Evolutionary conservation across 2,329 filamentous ascomycete genomes (phyloP), one percentile per base, ranked within the genome.

Genomic region (Colletotrichum cereale): DNA sequence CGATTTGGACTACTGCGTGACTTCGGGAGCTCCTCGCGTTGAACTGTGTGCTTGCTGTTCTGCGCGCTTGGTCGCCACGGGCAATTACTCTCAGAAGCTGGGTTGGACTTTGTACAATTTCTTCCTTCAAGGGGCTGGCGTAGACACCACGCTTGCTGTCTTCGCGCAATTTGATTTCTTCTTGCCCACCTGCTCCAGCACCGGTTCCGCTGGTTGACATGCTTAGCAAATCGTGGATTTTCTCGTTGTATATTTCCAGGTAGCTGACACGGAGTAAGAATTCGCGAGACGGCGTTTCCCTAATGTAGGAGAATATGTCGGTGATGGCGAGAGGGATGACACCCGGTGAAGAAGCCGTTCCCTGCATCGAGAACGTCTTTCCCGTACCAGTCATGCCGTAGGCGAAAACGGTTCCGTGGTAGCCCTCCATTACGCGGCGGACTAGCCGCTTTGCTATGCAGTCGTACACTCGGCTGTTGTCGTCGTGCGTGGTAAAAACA

Each of bases 321-420:
- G 96, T 98, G 76, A 99, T 98, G 48, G 96, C 96, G 48, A 98
- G 86, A 8, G 96, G 96, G 67, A 99, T 99, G 36, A 99, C 96
- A 84, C 96, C 96, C 1, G 96, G 96, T 48, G 95, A 97, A 3
- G 93, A 94, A 56, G 95, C 95, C 14, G 96, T 99, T 76, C 96
- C 96, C 84, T 99, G 96, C 96, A 99, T 99, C 48, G 96, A 98
- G 81, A 98, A 99, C 0, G 96, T 99, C 85, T 99, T 99, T 76
- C 96, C 96, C 0, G 96, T 98, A 73, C 96, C 96, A 5, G 96
- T 99, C 95, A 98, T 98, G 79, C 96, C 96, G 80, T 99, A 99
- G 24, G 96, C 96, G 80, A 99, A 98, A 31, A 99, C 96, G 1
- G 96, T 99, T 71, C 96, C 96, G 78, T 98, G 96, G 80, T 98